Conservation (phyloP, 345 rosid species). For the Garcia nutans region DNA sequence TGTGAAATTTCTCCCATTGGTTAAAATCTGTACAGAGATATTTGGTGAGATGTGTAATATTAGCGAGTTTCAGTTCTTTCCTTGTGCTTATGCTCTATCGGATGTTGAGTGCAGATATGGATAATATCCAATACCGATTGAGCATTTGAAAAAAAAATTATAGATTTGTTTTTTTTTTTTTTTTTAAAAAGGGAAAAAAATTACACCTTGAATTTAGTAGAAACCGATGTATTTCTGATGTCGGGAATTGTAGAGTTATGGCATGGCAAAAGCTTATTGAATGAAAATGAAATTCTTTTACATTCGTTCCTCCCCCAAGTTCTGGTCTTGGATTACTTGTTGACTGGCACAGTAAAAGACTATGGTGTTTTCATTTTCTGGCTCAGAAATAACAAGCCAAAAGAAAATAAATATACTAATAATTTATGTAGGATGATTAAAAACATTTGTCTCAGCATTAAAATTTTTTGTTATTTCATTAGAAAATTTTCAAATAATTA, state of each 20-base stretch:
- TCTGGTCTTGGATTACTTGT: not conserved
- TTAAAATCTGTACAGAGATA: constrained; percentile 61
- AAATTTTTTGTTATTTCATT: no score
- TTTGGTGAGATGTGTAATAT: constrained; percentile 69
- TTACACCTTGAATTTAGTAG: constrained; percentile 39
- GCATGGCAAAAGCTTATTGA: constrained; percentile 41
- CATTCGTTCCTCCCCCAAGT: constrained; percentile 21
- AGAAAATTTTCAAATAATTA: no score
- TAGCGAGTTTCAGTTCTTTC: constrained; percentile 47
- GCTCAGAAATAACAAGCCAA: no score
- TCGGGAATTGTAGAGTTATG: constrained; percentile 56
- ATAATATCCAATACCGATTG: constrained; percentile 32
- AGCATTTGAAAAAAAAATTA: constrained; percentile 40
- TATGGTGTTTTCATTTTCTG: not conserved
- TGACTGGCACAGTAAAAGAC: not conserved
- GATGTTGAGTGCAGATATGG: constrained; percentile 32
- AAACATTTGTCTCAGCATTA: no score
- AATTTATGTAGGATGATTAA: no score
- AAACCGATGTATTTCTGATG: constrained; percentile 34
- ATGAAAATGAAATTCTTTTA: constrained; percentile 39
- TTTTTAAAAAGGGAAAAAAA: constrained; percentile 16
- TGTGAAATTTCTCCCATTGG: constrained; percentile 21
- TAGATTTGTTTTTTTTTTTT: constrained; percentile 64
- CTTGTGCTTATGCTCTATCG: constrained; percentile 45
- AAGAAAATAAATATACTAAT: no score